Conservation (phyloP, 352 stramenopile species). For the Pythium apleroticum region DNA sequence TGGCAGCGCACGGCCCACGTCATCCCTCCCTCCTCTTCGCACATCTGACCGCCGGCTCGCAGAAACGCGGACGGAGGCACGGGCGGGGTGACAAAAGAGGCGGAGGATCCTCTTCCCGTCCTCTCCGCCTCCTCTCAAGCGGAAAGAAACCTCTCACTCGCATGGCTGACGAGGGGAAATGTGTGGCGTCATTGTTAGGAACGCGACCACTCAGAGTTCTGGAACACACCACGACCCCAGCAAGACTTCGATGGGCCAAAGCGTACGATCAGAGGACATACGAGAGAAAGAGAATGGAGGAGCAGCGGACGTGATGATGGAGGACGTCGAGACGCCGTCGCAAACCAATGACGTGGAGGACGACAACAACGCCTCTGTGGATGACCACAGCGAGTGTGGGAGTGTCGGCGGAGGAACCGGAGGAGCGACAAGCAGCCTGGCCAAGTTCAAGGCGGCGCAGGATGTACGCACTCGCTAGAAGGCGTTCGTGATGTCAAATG, state of each 20-base stretch:
- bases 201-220: slow-evolving; percentile 1
- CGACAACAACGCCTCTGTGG: neutral
- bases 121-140: neutral
- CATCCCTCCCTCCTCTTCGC: slow-evolving; percentile 12
- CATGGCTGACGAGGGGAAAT: slow-evolving; percentile 1
- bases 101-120: neutral
- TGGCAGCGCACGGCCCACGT: slow-evolving; percentile 3
- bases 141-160: neutral
- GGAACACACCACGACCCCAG: neutral
- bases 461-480: slow-evolving; percentile 32
- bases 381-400: slow-evolving; percentile 6
- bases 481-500: neutral
- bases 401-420: neutral
- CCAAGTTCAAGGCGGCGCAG: slow-evolving; percentile 61
- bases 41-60: slow-evolving; percentile 5
- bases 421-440: slow-evolving; percentile 25
- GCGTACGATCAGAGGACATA: neutral
- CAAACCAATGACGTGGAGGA: neutral
- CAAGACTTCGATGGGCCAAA: neutral
- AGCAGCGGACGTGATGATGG: neutral
- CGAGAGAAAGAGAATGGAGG: neutral
- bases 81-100: slow-evolving; percentile 5
- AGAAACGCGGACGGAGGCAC: slow-evolving; percentile 3
- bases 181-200: neutral
- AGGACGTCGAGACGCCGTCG: neutral